These are phyloP conservation scores for Neoboletus magnificus DNA, from an alignment of 768 basidiomycete genomes.

Conservation along the genomic window DNA sequence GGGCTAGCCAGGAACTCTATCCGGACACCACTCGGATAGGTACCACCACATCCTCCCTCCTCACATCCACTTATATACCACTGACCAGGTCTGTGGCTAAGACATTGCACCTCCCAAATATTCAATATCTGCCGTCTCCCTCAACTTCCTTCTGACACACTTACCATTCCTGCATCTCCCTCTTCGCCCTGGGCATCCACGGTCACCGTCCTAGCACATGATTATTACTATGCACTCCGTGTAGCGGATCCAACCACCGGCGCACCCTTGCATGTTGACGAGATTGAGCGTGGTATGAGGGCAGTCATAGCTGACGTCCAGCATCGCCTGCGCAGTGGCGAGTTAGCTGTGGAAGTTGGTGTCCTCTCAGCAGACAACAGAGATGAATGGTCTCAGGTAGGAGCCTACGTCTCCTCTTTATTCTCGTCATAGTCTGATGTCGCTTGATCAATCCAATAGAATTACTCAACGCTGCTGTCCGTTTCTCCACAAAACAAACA, in stretches of 20 bases:
- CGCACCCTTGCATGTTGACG: conserved; percentile 33
- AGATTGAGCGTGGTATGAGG: conserved; percentile 46
- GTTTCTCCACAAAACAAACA: conserved; percentile 62
- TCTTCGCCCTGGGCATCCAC: conserved; percentile 44
- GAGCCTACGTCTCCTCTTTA: conserved; percentile 13
- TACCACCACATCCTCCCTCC: conserved; percentile 17
- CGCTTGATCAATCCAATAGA: conserved; percentile 36
- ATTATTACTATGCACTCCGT: conserved; percentile 77
- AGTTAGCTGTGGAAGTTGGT: conserved; percentile 60
- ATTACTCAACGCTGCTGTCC: conserved; percentile 62
- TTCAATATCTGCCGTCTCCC: conserved; percentile 84
- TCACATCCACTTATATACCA: neutral
- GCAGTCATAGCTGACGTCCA: conserved; percentile 57
- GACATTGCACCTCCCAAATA: conserved; percentile 51
- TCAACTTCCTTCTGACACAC: conserved; percentile 56
- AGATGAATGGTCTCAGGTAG: conserved; percentile 77
- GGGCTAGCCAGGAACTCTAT: conserved; percentile 59
- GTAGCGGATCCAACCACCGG: conserved; percentile 42
- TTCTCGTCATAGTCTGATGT: neutral
- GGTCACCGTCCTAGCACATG: conserved; percentile 66
- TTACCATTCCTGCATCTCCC: conserved; percentile 43
- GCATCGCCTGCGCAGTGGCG: conserved; percentile 46
- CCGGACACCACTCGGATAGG: conserved; percentile 74
- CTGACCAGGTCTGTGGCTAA: conserved; percentile 58
- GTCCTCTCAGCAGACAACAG: conserved; percentile 76